A percentile compares a stretch with the other conserved stretches of the same genome.
These are phyloP conservation scores for Fraxinus pennsylvanica DNA, from an alignment of 257 asterid species.

Conservation along the genomic window DNA sequence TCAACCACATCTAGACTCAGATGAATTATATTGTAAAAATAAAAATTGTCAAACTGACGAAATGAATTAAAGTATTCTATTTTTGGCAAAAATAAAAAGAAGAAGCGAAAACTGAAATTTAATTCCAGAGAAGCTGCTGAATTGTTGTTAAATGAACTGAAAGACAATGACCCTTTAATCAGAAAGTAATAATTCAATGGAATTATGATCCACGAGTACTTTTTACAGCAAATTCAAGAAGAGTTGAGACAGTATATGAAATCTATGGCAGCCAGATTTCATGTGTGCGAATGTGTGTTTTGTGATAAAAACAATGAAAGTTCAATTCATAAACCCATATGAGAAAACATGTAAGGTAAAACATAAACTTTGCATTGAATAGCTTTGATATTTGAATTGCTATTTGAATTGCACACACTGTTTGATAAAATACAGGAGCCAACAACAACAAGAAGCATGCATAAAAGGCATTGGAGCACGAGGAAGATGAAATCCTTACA, in stretches of 20 bases:
- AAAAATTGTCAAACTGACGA: conserved; percentile 5
- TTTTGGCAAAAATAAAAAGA: conserved; percentile 42
- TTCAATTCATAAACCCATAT: background rate
- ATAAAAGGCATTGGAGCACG: too few species aligned
- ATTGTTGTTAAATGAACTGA: conserved; percentile 44
- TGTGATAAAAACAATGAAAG: conserved; percentile 3
- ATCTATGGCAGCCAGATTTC: background rate
- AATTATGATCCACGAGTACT: conserved; percentile 43
- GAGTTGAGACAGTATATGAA: conserved; percentile 5
- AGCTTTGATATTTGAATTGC: too few species aligned
- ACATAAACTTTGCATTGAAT: too few species aligned
- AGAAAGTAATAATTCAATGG: conserved; percentile 28
- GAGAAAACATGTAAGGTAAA: too few species aligned
- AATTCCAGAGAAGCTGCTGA: conserved; percentile 56
- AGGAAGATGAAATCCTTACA: too few species aligned
- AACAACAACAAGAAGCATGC: too few species aligned
- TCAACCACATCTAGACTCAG: conserved; percentile 2
- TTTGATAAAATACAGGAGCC: too few species aligned
- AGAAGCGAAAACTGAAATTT: conserved; percentile 44
- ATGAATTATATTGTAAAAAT: conserved; percentile 14
- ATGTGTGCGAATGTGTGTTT: conserved; percentile 13
- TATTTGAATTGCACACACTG: too few species aligned
- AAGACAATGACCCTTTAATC: conserved; percentile 30
- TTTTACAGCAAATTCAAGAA: conserved; percentile 27
- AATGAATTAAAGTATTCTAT: background rate